These are phyloP conservation scores for Amanita polypyramis DNA, from an alignment of 768 basidiomycete genomes.

Conservation along the genomic window DNA sequence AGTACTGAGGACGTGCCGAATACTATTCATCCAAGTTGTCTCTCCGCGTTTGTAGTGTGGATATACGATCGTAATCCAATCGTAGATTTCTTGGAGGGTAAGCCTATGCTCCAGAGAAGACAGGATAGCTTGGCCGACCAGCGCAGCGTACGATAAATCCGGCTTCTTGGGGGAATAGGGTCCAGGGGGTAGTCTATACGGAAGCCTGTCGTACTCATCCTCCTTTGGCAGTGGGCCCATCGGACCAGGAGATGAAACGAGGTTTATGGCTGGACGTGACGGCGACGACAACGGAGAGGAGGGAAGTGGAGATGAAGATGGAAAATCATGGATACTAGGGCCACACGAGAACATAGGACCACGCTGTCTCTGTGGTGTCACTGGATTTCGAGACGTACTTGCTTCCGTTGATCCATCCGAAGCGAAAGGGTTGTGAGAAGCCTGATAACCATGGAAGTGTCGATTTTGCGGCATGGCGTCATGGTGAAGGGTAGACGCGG, in stretches of 20 bases:
- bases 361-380: slow-evolving; percentile 40
- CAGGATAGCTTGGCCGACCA: slow-evolving; percentile 91
- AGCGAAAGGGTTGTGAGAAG: slow-evolving; percentile 27
- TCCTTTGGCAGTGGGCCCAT: slow-evolving; percentile 57
- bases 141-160: slow-evolving; percentile 83
- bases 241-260: slow-evolving; percentile 80
- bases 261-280: slow-evolving; percentile 45
- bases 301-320: slow-evolving; percentile 40
- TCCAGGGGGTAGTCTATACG: slow-evolving; percentile 73
- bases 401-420: slow-evolving; percentile 22
- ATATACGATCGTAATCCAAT: slow-evolving; percentile 90
- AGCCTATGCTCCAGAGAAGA: slow-evolving; percentile 77
- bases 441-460: slow-evolving; percentile 22
- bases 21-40: slow-evolving; percentile 96
- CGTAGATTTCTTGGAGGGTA: slow-evolving; percentile 92
- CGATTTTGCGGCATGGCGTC: slow-evolving; percentile 17
- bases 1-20: slow-evolving; percentile 92
- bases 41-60: slow-evolving; percentile 91
- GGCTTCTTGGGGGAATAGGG: slow-evolving; percentile 78
- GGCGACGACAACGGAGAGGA: slow-evolving; percentile 61
- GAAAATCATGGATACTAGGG: slow-evolving; percentile 38
- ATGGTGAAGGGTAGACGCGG: slow-evolving; percentile 26
- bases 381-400: slow-evolving; percentile 27
- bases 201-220: slow-evolving; percentile 55
- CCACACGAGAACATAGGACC: slow-evolving; percentile 23